These are phyloP conservation scores for Pythium aristosporum DNA, from an alignment of 352 stramenopile species.

Conservation along the genomic window DNA sequence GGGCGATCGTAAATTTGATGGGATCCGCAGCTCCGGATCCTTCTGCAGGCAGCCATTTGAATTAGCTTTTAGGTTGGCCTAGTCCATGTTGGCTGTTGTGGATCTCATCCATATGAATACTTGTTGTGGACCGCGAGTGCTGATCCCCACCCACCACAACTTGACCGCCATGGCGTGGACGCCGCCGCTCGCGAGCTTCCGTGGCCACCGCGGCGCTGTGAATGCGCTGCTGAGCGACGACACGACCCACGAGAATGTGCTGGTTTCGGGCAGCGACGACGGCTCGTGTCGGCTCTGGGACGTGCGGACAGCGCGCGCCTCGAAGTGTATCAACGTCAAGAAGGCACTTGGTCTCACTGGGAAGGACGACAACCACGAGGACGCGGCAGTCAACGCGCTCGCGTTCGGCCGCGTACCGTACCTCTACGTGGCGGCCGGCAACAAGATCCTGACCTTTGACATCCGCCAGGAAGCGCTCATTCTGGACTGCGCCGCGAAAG, in stretches of 20 bases:
- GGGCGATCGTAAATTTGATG: too few species aligned
- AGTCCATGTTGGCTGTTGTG: too few species aligned
- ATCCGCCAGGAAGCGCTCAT: slow-evolving; percentile 58
- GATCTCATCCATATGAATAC: neutral
- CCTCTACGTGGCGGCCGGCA: slow-evolving; percentile 58
- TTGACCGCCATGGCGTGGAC: slow-evolving; percentile 13
- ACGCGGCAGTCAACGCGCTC: slow-evolving; percentile 60
- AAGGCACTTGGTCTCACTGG: slow-evolving; percentile 41
- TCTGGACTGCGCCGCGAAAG: slow-evolving; percentile 47
- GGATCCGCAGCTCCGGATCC: too few species aligned
- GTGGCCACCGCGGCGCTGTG: slow-evolving; percentile 56
- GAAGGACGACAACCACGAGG: slow-evolving; percentile 32
- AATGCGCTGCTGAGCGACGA: slow-evolving; percentile 66
- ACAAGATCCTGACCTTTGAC: slow-evolving; percentile 71
- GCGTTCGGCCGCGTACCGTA: slow-evolving; percentile 44
- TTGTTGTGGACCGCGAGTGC: neutral
- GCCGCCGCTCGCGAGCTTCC: slow-evolving; percentile 41
- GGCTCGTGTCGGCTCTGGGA: slow-evolving; percentile 73
- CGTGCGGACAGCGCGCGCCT: slow-evolving; percentile 50
- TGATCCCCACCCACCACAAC: neutral
- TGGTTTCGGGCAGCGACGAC: slow-evolving; percentile 70
- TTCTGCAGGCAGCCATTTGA: too few species aligned
- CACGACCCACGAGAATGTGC: slow-evolving; percentile 40
- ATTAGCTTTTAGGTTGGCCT: too few species aligned
- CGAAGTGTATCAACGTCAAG: slow-evolving; percentile 64